Percentiles rank a stretch among this genome's conserved stretches.
Conservation (phyloP, 805 yeast genomes). For the Saccharomycopsis microspora region DNA sequence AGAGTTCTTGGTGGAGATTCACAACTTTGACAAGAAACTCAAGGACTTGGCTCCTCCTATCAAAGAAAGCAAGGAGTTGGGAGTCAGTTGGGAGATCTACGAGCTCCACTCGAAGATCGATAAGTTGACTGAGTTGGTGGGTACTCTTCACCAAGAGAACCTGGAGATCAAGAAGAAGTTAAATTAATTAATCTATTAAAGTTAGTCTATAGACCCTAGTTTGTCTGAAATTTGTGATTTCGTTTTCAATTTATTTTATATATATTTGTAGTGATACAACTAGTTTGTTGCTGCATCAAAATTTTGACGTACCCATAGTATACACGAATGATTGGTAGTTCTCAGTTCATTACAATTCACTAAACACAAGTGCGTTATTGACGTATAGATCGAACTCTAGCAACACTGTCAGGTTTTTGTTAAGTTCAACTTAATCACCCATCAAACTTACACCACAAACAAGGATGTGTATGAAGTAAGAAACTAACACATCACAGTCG, state of each 20-base stretch:
- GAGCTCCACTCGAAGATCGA: constrained; percentile 46
- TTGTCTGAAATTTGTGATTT: neutral
- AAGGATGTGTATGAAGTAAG: no score
- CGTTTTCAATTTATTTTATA: neutral
- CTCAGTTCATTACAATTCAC: no score
- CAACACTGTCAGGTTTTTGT: no score
- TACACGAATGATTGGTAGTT: no score
- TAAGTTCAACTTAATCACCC: no score
- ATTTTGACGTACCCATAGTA: no score
- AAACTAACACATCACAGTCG: no score
- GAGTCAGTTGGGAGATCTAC: constrained; percentile 56
- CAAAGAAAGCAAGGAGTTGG: constrained; percentile 37
- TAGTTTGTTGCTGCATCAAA: no score
- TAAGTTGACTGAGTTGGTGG: constrained; percentile 17
- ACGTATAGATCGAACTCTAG: no score
- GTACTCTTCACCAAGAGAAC: constrained; percentile 15
- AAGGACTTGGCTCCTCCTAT: constrained; percentile 48
- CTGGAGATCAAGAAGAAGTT: constrained; percentile 1
- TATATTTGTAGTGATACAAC: no score
- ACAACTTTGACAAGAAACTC: constrained; percentile 40
- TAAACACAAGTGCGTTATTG: no score
- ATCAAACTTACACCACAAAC: no score
- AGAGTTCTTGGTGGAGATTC: constrained; percentile 41
- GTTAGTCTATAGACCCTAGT: neutral
- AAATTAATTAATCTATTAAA: neutral